Percentiles rank a stretch among this genome's conserved stretches.
Evolutionary conservation across 2,329 filamentous ascomycete species (phyloP).

Genomic region (Fulvia fulva): DNA sequence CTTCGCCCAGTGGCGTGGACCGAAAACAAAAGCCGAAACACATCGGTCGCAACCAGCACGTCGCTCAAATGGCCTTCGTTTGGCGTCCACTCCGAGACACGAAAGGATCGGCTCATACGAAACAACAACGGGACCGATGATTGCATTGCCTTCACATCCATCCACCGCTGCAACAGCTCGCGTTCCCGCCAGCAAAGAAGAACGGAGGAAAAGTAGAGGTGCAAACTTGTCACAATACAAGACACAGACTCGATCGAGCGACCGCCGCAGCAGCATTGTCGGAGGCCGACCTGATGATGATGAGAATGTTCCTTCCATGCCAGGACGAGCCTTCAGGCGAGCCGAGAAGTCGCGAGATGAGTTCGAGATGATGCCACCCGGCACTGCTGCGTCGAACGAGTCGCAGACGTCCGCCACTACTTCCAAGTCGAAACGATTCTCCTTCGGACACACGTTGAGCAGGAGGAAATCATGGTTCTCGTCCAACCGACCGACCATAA

Average conservation of each 20-base stretch:
- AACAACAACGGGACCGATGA: background rate
- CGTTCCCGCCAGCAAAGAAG: background rate
- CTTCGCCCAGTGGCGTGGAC: background rate
- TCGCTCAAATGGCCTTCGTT: background rate
- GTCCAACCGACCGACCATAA: conserved; percentile 3
- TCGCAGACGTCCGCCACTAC: background rate
- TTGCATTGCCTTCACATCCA: background rate
- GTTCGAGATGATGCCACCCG: background rate
- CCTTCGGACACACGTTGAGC: background rate
- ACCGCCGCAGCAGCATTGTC: conserved; percentile 28
- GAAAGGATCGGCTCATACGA: background rate
- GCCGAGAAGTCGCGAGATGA: background rate
- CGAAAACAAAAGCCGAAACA: background rate
- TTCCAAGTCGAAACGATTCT: background rate
- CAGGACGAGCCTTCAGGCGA: conserved; percentile 2
- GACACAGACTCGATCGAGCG: conserved; percentile 10
- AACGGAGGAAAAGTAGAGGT: conserved; percentile 8
- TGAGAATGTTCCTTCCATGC: conserved; percentile 21
- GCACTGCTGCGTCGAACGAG: background rate
- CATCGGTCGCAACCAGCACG: background rate
- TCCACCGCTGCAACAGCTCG: background rate
- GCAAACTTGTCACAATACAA: conserved; percentile 11
- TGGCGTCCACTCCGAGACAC: background rate
- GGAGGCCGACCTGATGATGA: conserved; percentile 19
- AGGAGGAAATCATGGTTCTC: conserved; percentile 11